phyloP scores from a whole-genome alignment of 768 basidiomycete genomes.

The Agaricus sinodeliciosus region DNA sequence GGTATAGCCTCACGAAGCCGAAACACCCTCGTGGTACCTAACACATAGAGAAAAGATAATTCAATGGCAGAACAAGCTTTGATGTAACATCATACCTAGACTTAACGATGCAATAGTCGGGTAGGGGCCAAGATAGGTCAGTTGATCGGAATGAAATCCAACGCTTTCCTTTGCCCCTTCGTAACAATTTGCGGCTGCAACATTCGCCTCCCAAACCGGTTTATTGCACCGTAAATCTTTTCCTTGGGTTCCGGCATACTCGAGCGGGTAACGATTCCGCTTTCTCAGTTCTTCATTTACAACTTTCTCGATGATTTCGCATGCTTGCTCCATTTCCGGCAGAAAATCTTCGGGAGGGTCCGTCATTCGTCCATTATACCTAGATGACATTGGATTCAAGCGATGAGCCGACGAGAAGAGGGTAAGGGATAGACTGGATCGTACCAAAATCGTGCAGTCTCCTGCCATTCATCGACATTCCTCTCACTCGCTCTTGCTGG shows the following conservation, averaged over 20 bases:
- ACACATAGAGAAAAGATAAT: constrained; percentile 1
- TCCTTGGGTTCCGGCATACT: constrained; percentile 43
- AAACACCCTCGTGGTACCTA: constrained; percentile 66
- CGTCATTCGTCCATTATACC: constrained; percentile 75
- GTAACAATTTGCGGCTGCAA: constrained; percentile 82
- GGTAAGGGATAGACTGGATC: background rate
- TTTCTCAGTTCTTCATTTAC: constrained; percentile 68
- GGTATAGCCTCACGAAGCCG: constrained; percentile 75
- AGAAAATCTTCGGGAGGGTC: constrained; percentile 54
- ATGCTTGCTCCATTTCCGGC: constrained; percentile 72
- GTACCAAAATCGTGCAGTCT: constrained; percentile 73
- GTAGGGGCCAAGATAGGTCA: constrained; percentile 78
- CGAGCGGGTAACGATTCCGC: constrained; percentile 53
- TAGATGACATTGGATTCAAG: constrained; percentile 20
- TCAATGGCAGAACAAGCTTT: background rate
- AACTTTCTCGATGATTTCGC: constrained; percentile 56
- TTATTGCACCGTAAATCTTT: constrained; percentile 10
- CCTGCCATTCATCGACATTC: constrained; percentile 38
- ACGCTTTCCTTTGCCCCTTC: constrained; percentile 78
- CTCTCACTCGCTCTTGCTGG: constrained; percentile 29
- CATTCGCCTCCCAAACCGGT: constrained; percentile 67
- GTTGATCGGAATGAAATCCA: constrained; percentile 75
- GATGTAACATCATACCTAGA: constrained; percentile 42
- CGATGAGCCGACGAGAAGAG: background rate
- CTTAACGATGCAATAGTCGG: constrained; percentile 83